phyloP scores from a whole-genome alignment of 768 basidiomycete genomes.

The Mycena vitilis region DNA sequence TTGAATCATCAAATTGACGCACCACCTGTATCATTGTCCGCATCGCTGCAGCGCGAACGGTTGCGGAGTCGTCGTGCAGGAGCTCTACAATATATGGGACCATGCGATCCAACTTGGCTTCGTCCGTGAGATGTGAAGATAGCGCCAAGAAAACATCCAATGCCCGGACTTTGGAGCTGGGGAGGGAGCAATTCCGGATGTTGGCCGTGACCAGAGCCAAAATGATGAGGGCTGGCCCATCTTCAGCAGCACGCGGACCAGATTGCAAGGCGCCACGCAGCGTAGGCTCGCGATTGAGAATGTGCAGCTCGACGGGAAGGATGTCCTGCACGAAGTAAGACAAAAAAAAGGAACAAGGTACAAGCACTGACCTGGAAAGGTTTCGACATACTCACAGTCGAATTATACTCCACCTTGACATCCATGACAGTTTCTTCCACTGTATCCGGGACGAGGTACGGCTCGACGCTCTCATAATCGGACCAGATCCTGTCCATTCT shows the following conservation, averaged over 20 bases:
- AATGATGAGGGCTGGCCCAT: slow-evolving; percentile 90
- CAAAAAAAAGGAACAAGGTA: slow-evolving; percentile 21
- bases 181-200: slow-evolving; percentile 86
- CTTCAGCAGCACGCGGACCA: slow-evolving; percentile 69
- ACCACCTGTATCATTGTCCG: slow-evolving; percentile 88
- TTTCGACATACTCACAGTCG: slow-evolving; percentile 55
- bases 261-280: slow-evolving; percentile 62
- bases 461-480: slow-evolving; percentile 87
- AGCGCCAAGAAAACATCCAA: slow-evolving; percentile 90
- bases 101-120: slow-evolving; percentile 94
- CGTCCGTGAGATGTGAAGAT: slow-evolving; percentile 86
- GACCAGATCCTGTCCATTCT: slow-evolving; percentile 86
- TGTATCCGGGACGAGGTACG: slow-evolving; percentile 67
- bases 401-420: slow-evolving; percentile 67
- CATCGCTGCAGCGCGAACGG: slow-evolving; percentile 84
- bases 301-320: slow-evolving; percentile 80
- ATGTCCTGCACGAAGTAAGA: slow-evolving; percentile 64
- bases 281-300: slow-evolving; percentile 78
- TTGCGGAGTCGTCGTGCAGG: slow-evolving; percentile 84
- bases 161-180: slow-evolving; percentile 87
- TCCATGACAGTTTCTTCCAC: slow-evolving; percentile 61
- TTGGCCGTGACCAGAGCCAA: slow-evolving; percentile 90
- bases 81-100: slow-evolving; percentile 93
- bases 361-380: slow-evolving; percentile 66
- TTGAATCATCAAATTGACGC: slow-evolving; percentile 44